Evolutionary conservation across 2,329 filamentous ascomycete genomes (phyloP).

Genomic region (Gaeumannomyces tritici): DNA sequence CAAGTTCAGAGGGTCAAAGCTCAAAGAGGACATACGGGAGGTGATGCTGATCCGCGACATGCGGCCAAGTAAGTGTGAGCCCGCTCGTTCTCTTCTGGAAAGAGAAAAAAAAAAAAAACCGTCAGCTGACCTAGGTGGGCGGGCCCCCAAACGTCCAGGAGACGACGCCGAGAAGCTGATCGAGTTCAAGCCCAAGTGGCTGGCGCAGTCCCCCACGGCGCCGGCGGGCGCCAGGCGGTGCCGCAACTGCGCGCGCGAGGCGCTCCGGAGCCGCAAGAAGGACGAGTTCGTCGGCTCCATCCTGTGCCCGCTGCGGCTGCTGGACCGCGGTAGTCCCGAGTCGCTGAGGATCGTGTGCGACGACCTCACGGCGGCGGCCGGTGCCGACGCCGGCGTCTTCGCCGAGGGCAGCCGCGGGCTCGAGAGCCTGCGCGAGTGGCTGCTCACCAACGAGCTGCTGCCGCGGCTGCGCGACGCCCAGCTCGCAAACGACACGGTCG

Average conservation of each 20-base stretch:
- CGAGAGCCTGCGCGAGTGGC: neutral
- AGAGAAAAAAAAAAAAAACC: no score
- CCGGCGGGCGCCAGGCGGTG: slow-evolving; percentile 55
- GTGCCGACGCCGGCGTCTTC: slow-evolving; percentile 14
- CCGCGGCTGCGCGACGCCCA: slow-evolving; percentile 2
- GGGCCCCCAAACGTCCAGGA: neutral
- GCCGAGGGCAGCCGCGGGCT: slow-evolving; percentile 7
- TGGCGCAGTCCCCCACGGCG: slow-evolving; percentile 64
- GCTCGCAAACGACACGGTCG: neutral
- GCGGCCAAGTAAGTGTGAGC: slow-evolving; percentile 30
- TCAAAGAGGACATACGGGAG: neutral
- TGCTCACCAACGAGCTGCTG: slow-evolving; percentile 4
- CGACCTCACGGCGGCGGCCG: slow-evolving; percentile 5
- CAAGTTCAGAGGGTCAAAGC: slow-evolving; percentile 1
- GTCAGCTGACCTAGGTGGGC: neutral
- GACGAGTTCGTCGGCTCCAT: slow-evolving; percentile 14
- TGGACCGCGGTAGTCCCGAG: slow-evolving; percentile 22
- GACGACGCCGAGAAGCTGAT: neutral
- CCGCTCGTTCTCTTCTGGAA: neutral
- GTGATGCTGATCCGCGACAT: slow-evolving; percentile 64
- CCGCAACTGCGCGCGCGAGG: slow-evolving; percentile 59
- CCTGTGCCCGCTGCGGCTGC: slow-evolving; percentile 52
- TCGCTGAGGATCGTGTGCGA: neutral
- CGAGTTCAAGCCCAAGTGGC: slow-evolving; percentile 74
- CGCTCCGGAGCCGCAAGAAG: slow-evolving; percentile 13